phyloP scores from a whole-genome alignment of 805 yeast genomes.

The Wickerhamomyces silvicola region DNA sequence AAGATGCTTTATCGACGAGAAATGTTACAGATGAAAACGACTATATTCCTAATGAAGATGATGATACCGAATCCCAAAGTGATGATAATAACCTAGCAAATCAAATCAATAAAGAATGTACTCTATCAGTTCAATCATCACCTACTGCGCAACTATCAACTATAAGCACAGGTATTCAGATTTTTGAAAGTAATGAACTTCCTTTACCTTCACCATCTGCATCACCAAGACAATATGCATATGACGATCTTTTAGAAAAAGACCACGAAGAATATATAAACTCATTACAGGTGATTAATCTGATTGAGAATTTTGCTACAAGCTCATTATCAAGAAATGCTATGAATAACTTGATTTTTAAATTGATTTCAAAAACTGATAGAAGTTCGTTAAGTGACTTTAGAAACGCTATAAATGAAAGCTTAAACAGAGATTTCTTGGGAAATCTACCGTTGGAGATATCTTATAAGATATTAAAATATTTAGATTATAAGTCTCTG shows the following conservation, averaged over 20 bases:
- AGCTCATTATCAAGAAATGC: constrained; percentile 34
- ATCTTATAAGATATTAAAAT: constrained; percentile 53
- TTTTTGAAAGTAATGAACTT: constrained; percentile 27
- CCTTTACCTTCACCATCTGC: constrained; percentile 69
- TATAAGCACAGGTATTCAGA: constrained; percentile 1
- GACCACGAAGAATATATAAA: background rate
- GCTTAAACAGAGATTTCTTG: constrained; percentile 69
- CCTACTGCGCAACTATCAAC: constrained; percentile 1
- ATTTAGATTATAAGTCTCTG: constrained; percentile 59
- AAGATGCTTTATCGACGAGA: no score
- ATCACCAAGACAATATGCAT: constrained; percentile 38
- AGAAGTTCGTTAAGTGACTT: constrained; percentile 58
- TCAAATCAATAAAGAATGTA: constrained; percentile 7
- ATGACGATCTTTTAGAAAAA: constrained; percentile 10
- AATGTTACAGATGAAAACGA: constrained; percentile 1
- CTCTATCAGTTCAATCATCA: constrained; percentile 1
- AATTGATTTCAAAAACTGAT: constrained; percentile 50
- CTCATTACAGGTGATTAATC: constrained; percentile 5
- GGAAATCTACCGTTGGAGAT: constrained; percentile 71
- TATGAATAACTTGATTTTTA: constrained; percentile 44
- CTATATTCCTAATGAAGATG: constrained; percentile 1
- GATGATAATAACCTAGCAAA: constrained; percentile 18
- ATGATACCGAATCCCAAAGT: constrained; percentile 4
- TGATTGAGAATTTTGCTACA: constrained; percentile 11
- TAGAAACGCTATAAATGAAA: constrained; percentile 40